Percentiles rank a stretch among this genome's conserved stretches.
phyloP scores from a whole-genome alignment of 108 stramenopile genomes.

The Bacterosira constricta region DNA sequence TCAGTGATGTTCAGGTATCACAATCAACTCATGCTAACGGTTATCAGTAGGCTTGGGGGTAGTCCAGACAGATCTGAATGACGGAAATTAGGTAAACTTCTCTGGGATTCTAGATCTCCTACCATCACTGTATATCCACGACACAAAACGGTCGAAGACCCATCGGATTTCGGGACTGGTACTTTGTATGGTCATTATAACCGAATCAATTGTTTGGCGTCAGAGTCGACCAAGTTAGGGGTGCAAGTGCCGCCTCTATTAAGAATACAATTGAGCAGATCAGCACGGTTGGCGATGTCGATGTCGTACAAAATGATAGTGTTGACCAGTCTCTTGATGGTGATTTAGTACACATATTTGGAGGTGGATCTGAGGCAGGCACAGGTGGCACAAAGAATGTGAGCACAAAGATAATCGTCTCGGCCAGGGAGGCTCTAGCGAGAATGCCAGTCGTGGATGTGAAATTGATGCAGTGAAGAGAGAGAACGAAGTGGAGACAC shows the following conservation, averaged over 20 bases:
- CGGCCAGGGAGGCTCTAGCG: constrained; percentile 82
- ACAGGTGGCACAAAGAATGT: background rate
- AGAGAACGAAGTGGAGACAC: constrained; percentile 43
- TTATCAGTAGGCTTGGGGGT: constrained; percentile 56
- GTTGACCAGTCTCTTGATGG: constrained; percentile 26
- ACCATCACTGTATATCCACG: constrained; percentile 42
- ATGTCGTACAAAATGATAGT: constrained; percentile 45
- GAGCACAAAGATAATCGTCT: background rate
- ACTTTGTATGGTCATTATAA: constrained; percentile 55
- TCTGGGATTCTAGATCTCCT: constrained; percentile 32
- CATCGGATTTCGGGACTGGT: constrained; percentile 32
- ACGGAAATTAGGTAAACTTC: constrained; percentile 54
- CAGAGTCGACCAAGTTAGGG: constrained; percentile 51
- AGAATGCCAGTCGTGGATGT: constrained; percentile 95
- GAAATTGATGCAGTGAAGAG: constrained; percentile 80
- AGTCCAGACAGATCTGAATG: constrained; percentile 41
- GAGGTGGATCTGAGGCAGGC: too few species aligned
- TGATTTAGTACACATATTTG: constrained; percentile 39
- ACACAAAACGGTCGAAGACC: constrained; percentile 37
- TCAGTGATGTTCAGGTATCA: constrained; percentile 49
- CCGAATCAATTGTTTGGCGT: constrained; percentile 60
- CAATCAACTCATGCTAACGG: constrained; percentile 45
- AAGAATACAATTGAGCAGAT: constrained; percentile 64
- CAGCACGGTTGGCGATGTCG: constrained; percentile 41
- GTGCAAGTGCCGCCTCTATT: constrained; percentile 55